These are phyloP conservation scores for Barnettozyma sucrosica DNA, from an alignment of 805 yeast species.

Conservation along the genomic window DNA sequence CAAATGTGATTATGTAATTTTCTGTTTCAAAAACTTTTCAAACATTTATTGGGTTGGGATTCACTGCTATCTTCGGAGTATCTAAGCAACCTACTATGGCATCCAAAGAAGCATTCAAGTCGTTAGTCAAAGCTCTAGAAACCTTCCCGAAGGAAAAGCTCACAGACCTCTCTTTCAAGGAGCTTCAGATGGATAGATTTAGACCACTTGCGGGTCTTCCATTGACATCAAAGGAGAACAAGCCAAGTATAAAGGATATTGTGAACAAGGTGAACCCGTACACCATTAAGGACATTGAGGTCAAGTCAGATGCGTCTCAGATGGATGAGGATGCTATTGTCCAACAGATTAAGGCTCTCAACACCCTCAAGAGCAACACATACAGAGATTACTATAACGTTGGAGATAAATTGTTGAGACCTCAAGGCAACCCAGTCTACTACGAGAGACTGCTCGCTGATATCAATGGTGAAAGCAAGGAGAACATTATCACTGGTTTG, in stretches of 20 bases:
- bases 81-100: conserved; percentile 5
- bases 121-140: conserved; percentile 51
- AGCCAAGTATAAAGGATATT: conserved; percentile 34
- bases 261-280: conserved; percentile 42
- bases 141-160: conserved; percentile 65
- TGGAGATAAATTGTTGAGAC: conserved; percentile 60
- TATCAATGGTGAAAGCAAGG: conserved; percentile 65
- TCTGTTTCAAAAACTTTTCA: neutral
- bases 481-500: conserved; percentile 56
- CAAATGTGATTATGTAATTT: neutral
- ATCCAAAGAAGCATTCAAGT: conserved; percentile 45
- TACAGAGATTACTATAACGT: conserved; percentile 58
- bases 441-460: conserved; percentile 67
- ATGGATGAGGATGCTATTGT: conserved; percentile 40
- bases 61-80: neutral
- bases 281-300: conserved; percentile 34
- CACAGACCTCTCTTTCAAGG: conserved; percentile 64
- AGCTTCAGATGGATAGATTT: conserved; percentile 54
- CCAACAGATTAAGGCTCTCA: conserved; percentile 53
- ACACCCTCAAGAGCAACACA: conserved; percentile 53
- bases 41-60: neutral
- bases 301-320: conserved; percentile 39
- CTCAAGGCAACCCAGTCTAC: conserved; percentile 82
- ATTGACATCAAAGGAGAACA: conserved; percentile 29
- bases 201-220: conserved; percentile 46